Conservation (phyloP, 2,329 filamentous ascomycete genomes). For the Pseudomassariella vexata region DNA sequence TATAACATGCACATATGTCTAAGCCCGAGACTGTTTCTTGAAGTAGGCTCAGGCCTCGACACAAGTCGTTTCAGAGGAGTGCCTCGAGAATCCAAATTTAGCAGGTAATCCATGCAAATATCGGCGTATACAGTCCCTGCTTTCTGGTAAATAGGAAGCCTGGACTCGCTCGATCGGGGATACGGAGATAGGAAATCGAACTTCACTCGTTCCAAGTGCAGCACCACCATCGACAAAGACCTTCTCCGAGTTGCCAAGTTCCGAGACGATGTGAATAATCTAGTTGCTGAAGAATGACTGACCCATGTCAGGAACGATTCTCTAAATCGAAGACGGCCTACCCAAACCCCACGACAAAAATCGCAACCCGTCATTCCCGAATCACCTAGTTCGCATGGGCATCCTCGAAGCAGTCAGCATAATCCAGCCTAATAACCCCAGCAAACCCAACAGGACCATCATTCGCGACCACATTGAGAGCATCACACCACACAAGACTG, state of each 20-base stretch:
- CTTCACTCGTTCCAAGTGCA: slow-evolving; percentile 43
- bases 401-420: slow-evolving; percentile 3
- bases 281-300: slow-evolving; percentile 35
- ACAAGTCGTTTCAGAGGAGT: slow-evolving; percentile 54
- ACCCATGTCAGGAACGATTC: slow-evolving; percentile 61
- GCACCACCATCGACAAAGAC: slow-evolving; percentile 44
- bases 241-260: slow-evolving; percentile 54
- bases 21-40: slow-evolving; percentile 55
- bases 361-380: slow-evolving; percentile 42
- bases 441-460: slow-evolving; percentile 22
- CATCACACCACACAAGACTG: slow-evolving; percentile 27
- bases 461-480: slow-evolving; percentile 42
- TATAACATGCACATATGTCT: slow-evolving; percentile 72
- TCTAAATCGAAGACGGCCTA: slow-evolving; percentile 44
- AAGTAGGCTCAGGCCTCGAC: neutral
- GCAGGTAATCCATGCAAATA: slow-evolving; percentile 54
- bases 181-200: slow-evolving; percentile 51
- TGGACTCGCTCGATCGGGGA: slow-evolving; percentile 39
- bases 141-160: slow-evolving; percentile 26
- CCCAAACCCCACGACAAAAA: slow-evolving; percentile 26
- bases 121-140: slow-evolving; percentile 26
- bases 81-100: slow-evolving; percentile 43
- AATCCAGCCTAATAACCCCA: slow-evolving; percentile 2
- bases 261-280: slow-evolving; percentile 39
- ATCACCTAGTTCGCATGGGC: slow-evolving; percentile 30